Base-by-base conservation (phyloP, 2,329 filamentous ascomycete genomes). In the Fusarium oligoseptatum region DNA sequence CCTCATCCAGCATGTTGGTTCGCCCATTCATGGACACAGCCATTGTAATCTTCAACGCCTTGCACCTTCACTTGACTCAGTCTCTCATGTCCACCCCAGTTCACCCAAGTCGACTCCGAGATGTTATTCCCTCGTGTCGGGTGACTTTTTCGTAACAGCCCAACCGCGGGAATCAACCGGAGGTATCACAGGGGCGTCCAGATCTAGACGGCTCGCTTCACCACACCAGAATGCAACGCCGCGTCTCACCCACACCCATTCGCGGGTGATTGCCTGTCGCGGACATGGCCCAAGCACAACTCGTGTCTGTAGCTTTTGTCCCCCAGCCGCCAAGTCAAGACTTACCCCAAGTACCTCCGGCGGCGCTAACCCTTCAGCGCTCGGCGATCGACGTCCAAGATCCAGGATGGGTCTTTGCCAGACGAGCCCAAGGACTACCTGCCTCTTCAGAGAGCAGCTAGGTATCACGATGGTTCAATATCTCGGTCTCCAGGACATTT, bases 281-380 rank as follows among this genome's bases (percentile, higher is more conserved):
- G 56, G 56, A 10, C 56, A 58, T 58, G 56, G 56, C 22, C 56
- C 56, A 60, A 60, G 56, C 56, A 41, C 34, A 24, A 37, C 56
- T 27, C 20, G 55, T 60, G 56, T 41, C 56, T 27, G 56, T 58
- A 37, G 17, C 20, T 20, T 20, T 60, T 11, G 22, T 39, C 56
- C 56, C 22, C 36, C 56, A 37, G 43, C 29, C 20, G 34, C 55
- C 55, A 58, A 58, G 34, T 37, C 12, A 22, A 60, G 20, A 27
- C 56, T 29, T 60, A 43, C 56, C 56, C 56, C 56, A 60, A 60
- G 34, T 60, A 36, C 56, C 15, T 24, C 24, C 36, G 29, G 56
- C 36, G 24, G 24, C 56, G 56, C 56, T 60, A 60, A 60, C 37
- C 56, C 37, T 41, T 27, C 56, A 39, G 24, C 9, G 7, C 14